phyloP scores from a whole-genome alignment of 805 yeast species.

The Cyberlindnera nakhonratchasimensis region DNA sequence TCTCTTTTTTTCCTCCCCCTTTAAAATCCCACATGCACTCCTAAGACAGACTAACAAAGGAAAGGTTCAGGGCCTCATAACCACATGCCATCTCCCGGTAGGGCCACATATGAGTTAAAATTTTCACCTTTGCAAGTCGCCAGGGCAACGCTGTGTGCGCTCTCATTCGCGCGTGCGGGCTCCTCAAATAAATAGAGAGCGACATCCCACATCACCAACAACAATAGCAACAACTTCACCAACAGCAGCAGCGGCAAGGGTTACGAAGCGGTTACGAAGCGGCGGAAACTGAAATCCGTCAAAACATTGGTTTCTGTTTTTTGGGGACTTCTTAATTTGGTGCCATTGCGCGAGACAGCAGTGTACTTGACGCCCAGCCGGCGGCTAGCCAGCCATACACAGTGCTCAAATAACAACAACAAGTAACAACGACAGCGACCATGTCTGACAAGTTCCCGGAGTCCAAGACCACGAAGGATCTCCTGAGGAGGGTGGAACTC shows the following conservation, averaged over 20 bases:
- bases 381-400: conserved; percentile 21
- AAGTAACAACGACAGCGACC: conserved; percentile 13
- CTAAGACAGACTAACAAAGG: too few species aligned
- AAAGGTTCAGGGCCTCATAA: too few species aligned
- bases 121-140: neutral
- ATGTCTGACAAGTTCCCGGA: conserved; percentile 10
- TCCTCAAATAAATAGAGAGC: neutral
- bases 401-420: conserved; percentile 25
- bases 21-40: neutral
- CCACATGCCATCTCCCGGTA: neutral
- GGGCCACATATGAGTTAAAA: neutral
- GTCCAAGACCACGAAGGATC: conserved; percentile 31
- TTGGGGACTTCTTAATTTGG: neutral
- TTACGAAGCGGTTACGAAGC: neutral
- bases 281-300: neutral
- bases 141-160: conserved; percentile 1
- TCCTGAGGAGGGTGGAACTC: conserved; percentile 34
- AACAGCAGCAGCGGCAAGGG: neutral
- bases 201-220: neutral
- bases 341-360: neutral
- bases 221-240: neutral
- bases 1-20: too few species aligned
- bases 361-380: too few species aligned
- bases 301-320: neutral
- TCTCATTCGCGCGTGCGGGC: neutral